A percentile compares a stretch with the other conserved stretches of the same genome.
Conservation (phyloP, 805 yeast species). For the Ogataea salicorniae region DNA sequence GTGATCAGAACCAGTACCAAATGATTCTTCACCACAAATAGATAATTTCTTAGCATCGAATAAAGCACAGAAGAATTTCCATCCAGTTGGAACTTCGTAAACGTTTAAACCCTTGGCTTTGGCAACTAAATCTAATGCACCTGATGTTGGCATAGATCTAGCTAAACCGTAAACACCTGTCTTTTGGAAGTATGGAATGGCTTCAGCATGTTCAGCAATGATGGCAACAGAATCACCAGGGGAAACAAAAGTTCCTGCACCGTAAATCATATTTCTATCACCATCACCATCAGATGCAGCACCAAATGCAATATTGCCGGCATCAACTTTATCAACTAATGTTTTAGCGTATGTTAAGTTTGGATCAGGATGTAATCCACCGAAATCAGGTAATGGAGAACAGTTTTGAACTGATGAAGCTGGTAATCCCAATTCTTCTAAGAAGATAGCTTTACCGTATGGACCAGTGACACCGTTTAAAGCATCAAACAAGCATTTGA, state of each 20-base stretch:
- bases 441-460: conserved; percentile 79
- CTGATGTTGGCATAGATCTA: conserved; percentile 95
- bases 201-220: conserved; percentile 85
- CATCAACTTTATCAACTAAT: conserved; percentile 81
- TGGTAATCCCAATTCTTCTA: conserved; percentile 79
- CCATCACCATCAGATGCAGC: conserved; percentile 99
- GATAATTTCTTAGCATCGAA: conserved; percentile 91
- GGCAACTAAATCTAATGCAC: conserved; percentile 91
- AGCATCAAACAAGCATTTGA: conserved; percentile 80
- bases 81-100: conserved; percentile 97
- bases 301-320: conserved; percentile 79
- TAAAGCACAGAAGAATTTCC: conserved; percentile 96
- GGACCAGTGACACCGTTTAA: conserved; percentile 97
- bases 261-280: conserved; percentile 97
- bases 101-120: conserved; percentile 62
- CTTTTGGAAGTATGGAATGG: conserved; percentile 85
- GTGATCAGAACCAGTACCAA: conserved; percentile 97
- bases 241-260: conserved; percentile 88
- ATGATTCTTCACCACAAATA: conserved; percentile 97
- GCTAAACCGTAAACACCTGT: conserved; percentile 91
- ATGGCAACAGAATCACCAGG: conserved; percentile 99
- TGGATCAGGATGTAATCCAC: conserved; percentile 98
- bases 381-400: conserved; percentile 82
- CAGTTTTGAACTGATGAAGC: conserved; percentile 69
- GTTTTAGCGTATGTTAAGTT: conserved; percentile 90